Evolutionary conservation across 1,284 basidiomycete species (phyloP), one percentile per base, ranked within the genome.

Genomic region (Apiotrichum brassicae): DNA sequence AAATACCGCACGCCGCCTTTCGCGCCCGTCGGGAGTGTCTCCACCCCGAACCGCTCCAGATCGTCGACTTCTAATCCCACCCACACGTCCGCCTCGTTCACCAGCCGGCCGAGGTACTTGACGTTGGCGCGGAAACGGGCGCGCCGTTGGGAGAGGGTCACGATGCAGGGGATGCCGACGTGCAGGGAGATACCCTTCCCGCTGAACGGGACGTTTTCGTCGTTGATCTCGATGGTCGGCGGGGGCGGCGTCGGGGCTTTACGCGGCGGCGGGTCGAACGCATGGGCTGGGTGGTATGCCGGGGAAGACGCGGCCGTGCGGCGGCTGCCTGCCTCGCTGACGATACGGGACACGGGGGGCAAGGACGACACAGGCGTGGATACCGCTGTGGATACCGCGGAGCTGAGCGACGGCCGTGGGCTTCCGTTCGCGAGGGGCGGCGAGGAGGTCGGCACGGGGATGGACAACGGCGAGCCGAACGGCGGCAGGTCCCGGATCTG

Each of bases 111-210:
- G 45, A 94, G 87, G 63, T 93, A 94, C 8, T 88, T 77, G 19
- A 89, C 87, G 59, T 82, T 84, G 1, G 89, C 91, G 46, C 84
- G 83, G 77, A 93, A 92, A 12, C 87, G 80, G 51, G 83, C 84
- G 25, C 85, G 79, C 61, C 85, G 85, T 19, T 24, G 40, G 0
- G 46, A 38, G 30, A 84, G 84, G 0, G 84, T 82, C 49, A 93
- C 87, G 64, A 94, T 89, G 73, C 90, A 94, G 0, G 89, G 88
- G 41, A 94, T 93, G 7, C 91, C 90, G 19, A 93, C 82, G 36
- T 87, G 82, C 33, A 95, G 79, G 6, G 81, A 83, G 1, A 85
- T 82, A 1, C 90, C 89, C 16, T 16, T 54, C 9, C 61, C 64
- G 14, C 39, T 42, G 46, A 59, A 62, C 6, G 59, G 40, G 34